Percentiles rank a stretch among this genome's conserved stretches.
Conservation (phyloP, 805 yeast species). For the Metschnikowia amazonensis region DNA sequence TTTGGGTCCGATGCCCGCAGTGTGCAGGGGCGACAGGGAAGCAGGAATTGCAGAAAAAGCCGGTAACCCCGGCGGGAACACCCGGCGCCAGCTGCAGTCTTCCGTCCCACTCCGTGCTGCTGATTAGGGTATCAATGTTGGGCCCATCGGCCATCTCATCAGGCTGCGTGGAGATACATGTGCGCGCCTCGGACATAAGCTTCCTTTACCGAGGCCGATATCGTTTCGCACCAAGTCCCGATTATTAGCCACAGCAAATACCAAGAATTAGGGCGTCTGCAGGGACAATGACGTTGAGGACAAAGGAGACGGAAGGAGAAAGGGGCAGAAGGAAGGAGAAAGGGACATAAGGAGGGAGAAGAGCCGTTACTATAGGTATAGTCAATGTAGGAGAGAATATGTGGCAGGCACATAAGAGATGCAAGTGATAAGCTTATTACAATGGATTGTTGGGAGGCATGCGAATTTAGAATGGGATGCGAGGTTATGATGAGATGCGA, state of each 20-base stretch:
- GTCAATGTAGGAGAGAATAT: no score
- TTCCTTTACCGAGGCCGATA: background rate
- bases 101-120: background rate
- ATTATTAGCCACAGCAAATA: no score
- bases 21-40: background rate
- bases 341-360: no score
- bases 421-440: no score
- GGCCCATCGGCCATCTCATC: background rate
- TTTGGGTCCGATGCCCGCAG: background rate
- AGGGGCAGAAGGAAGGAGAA: no score
- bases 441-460: no score
- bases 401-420: no score
- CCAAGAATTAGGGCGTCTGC: background rate
- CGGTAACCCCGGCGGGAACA: background rate
- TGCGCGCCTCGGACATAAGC: background rate
- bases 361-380: no score
- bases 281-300: background rate
- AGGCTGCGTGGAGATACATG: background rate
- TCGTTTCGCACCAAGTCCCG: background rate
- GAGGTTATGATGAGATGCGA: no score
- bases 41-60: background rate
- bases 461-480: no score
- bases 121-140: no score
- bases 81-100: background rate
- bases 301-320: background rate